A percentile compares a stretch with the other conserved stretches of the same genome.
These are phyloP conservation scores for Populus trichocarpa DNA, from an alignment of 441 rosid species.

Conservation along the genomic window DNA sequence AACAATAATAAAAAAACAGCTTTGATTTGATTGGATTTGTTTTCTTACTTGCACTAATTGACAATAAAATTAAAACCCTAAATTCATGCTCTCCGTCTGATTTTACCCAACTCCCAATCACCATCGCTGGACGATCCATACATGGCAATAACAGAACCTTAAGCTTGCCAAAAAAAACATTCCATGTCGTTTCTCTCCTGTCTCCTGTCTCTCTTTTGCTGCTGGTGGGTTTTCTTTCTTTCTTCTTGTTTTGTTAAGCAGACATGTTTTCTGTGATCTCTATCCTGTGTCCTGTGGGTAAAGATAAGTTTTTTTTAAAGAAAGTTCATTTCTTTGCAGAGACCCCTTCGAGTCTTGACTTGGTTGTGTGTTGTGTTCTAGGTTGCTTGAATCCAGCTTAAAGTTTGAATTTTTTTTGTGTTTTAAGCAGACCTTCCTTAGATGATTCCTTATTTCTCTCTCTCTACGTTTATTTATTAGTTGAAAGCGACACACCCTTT, in stretches of 20 bases:
- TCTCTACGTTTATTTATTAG: slow-evolving; percentile 19
- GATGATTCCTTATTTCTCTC: slow-evolving; percentile 7
- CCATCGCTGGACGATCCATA: slow-evolving; percentile 16
- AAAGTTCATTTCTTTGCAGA: background rate
- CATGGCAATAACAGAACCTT: background rate
- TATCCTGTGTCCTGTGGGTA: background rate
- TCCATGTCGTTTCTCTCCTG: background rate
- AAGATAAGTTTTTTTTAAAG: background rate
- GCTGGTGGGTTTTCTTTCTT: background rate
- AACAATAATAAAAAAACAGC: background rate
- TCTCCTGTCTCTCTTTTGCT: background rate
- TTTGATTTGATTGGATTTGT: background rate
- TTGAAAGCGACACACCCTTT: slow-evolving; percentile 26
- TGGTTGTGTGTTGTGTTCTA: background rate
- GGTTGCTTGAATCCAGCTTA: slow-evolving; percentile 7
- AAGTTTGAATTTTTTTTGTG: slow-evolving; percentile 20
- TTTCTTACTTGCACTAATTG: background rate
- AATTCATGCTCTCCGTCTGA: slow-evolving; percentile 20
- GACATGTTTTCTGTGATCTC: background rate
- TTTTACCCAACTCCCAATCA: background rate
- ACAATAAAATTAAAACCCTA: slow-evolving; percentile 5
- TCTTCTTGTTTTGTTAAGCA: background rate
- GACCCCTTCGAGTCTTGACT: background rate
- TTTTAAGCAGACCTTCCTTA: background rate
- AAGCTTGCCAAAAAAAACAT: background rate